These are phyloP conservation scores for Trypanosoma lewisi DNA, from an alignment of 208 protist genomes.

Conservation along the genomic window DNA sequence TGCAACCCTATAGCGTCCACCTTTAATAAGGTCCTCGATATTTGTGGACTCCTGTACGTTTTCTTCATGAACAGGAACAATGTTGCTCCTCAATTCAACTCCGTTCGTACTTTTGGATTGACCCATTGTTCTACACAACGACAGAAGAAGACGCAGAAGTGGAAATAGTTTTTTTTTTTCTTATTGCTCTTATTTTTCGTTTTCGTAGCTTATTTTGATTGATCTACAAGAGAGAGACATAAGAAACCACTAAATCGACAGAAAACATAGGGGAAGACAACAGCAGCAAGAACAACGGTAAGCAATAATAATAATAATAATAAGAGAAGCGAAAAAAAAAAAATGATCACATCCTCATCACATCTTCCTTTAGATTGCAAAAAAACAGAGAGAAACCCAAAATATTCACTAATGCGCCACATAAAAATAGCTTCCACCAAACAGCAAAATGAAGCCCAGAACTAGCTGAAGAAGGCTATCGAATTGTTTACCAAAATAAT, in stretches of 20 bases:
- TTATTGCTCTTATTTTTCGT: too few relatives aligned
- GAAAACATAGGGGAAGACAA: not conserved
- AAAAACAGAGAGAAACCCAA: not conserved
- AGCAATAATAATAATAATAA: not conserved
- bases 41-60: slow-evolving; percentile 65
- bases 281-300: not conserved
- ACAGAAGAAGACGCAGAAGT: too few relatives aligned
- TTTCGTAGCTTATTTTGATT: too few relatives aligned
- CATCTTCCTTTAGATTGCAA: too few relatives aligned
- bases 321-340: slow-evolving; percentile 6
- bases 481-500: slow-evolving; percentile 23
- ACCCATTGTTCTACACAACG: slow-evolving; percentile 27
- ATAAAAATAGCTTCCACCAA: slow-evolving; percentile 15
- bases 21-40: slow-evolving; percentile 64
- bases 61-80: slow-evolving; percentile 45
- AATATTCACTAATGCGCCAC: not conserved
- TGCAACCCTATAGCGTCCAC: slow-evolving; percentile 75
- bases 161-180: too few relatives aligned
- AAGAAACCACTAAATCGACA: not conserved
- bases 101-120: slow-evolving; percentile 28
- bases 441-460: slow-evolving; percentile 14
- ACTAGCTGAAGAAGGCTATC: slow-evolving; percentile 12
- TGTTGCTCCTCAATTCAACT: slow-evolving; percentile 7
- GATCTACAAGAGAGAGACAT: too few relatives aligned
- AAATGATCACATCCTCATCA: not conserved